Conservation (phyloP, 257 asterid genomes). For the Ophiorrhiza pumila region DNA sequence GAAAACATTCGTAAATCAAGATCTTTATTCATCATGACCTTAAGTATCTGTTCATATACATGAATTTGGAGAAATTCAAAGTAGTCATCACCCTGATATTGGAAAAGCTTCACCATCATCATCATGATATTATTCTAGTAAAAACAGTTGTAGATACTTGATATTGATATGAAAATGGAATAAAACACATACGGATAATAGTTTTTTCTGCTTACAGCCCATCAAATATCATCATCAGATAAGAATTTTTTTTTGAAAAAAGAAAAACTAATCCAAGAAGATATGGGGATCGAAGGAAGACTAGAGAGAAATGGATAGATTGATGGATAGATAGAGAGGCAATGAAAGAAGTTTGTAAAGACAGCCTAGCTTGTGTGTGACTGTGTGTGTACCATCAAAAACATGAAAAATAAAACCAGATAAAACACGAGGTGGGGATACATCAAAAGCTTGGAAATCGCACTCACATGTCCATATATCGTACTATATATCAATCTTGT, state of each 20-base stretch:
- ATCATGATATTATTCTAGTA: not conserved
- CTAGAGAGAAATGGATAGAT: not conserved
- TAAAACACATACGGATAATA: not conserved
- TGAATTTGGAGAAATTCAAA: constrained; percentile 3
- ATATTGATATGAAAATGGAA: not conserved
- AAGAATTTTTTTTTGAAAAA: not conserved
- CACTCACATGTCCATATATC: constrained; percentile 35
- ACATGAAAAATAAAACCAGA: not conserved
- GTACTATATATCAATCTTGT: constrained; percentile 25
- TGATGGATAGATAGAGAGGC: not conserved
- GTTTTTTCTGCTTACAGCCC: not conserved
- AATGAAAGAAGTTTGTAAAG: constrained; percentile 18
- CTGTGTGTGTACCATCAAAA: constrained; percentile 26
- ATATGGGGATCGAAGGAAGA: not conserved
- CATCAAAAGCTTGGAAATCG: constrained; percentile 9
- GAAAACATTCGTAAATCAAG: constrained; percentile 8
- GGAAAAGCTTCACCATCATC: not conserved
- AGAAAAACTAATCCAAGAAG: not conserved
- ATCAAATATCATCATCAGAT: constrained; percentile 13
- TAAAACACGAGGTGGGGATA: constrained; percentile 23
- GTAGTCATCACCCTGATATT: not conserved
- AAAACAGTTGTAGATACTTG: not conserved
- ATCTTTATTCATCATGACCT: not conserved
- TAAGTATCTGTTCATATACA: constrained; percentile 1
- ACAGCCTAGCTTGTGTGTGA: constrained; percentile 12